Evolutionary conservation across 164 flowering plant genomes (phyloP).

Genomic region (Chloranthus sessilifolius): DNA sequence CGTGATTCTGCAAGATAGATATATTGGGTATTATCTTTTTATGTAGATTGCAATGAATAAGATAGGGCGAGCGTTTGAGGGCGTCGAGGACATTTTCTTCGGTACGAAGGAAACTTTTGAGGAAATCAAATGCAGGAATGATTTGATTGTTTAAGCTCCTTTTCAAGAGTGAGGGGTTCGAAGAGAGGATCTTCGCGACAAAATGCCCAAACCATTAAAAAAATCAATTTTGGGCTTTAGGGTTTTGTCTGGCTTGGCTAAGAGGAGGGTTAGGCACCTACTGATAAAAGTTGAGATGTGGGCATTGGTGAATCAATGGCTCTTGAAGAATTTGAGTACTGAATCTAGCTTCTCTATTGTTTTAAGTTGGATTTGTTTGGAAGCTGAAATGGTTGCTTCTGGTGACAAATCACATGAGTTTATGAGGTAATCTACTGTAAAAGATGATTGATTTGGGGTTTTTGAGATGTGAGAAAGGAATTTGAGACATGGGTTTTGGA

Average conservation of each 20-base stretch:
- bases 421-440: slow-evolving; percentile 19
- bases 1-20: slow-evolving; percentile 12
- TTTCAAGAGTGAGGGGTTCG: slow-evolving; percentile 5
- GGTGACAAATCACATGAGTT: slow-evolving; percentile 15
- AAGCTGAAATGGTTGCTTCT: slow-evolving; percentile 13
- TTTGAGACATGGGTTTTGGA: slow-evolving; percentile 6
- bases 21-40: slow-evolving; percentile 8
- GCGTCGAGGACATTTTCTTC: slow-evolving; percentile 11
- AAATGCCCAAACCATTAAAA: slow-evolving; percentile 23
- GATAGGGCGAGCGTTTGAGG: background rate
- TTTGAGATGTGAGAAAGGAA: background rate
- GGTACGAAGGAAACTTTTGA: slow-evolving; percentile 10
- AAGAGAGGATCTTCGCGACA: slow-evolving; percentile 7
- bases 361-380: slow-evolving; percentile 5
- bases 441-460: slow-evolving; percentile 8
- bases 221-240: slow-evolving; percentile 36
- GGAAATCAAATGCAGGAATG: slow-evolving; percentile 20
- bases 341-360: slow-evolving; percentile 9
- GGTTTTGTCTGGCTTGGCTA: slow-evolving; percentile 17
- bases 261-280: slow-evolving; percentile 18
- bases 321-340: slow-evolving; percentile 8
- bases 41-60: background rate
- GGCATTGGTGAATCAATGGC: slow-evolving; percentile 8
- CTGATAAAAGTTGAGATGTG: slow-evolving; percentile 2
- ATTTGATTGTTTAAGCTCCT: slow-evolving; percentile 19